Evolutionary conservation across 2,329 filamentous ascomycete genomes (phyloP), one percentile per base, ranked within the genome.

Genomic region (Aspergillus ochraceus): DNA sequence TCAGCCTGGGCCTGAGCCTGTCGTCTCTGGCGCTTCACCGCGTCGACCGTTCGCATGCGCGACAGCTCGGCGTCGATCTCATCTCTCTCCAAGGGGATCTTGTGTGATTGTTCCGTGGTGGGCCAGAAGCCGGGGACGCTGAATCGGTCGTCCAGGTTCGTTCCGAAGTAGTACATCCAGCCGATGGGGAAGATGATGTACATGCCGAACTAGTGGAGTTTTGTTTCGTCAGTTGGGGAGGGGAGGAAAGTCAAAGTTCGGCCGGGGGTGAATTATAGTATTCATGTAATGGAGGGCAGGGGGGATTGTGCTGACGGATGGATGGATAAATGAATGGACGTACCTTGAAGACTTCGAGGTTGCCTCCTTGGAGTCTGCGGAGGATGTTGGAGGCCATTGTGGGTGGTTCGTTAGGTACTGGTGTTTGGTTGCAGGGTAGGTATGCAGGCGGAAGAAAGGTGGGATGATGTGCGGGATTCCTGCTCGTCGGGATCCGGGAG

Each of bases 131-230:
- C 90, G 22, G 90, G 88, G 1, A 98, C 91, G 52, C 85, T 81
- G 82, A 99, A 99, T 65, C 92, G 89, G 67, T 89, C 85, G 79
- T 99, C 95, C 74, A 99, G 91, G 78, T 99, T 99, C 58, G 93
- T 97, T 74, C 95, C 95, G 78, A 98, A 99, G 83, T 99, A 99
- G 84, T 96, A 98, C 95, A 99, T 99, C 83, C 95, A 93, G 70
- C 91, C 92, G 71, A 99, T 98, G 19, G 95, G 95, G 80, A 99
- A 99, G 85, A 97, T 89, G 81, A 99, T 89, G 82, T 99, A 99
- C 85, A 96, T 91, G 81, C 94, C 93, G 77, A 99, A 99, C 94
- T 97, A 19, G 22, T 6, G 4, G 6, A 24, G 32, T 5, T 14
- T 39, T 19, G 17, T 26, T 6, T 19, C 11, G 6, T 45, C 9